Evolutionary conservation across 495 filamentous ascomycete genomes (phyloP).

Genomic region (Trypethelium eluteriae): DNA sequence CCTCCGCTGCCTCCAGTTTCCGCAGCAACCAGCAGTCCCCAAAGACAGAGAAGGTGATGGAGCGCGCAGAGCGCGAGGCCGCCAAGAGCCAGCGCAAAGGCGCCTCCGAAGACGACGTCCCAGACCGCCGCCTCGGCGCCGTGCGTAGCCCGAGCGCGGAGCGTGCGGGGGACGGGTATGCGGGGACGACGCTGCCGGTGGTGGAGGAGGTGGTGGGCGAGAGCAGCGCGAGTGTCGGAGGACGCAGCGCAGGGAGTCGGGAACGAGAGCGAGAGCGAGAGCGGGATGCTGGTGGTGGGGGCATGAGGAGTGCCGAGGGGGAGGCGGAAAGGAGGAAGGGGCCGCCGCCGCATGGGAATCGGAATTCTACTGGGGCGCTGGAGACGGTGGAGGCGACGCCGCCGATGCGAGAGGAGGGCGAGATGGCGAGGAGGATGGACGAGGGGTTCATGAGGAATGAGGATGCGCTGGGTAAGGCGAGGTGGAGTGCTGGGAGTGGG

Average conservation of each 20-base stretch:
- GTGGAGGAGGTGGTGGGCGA: slow-evolving; percentile 75
- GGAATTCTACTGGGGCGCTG: no score
- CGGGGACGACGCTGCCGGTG: slow-evolving; percentile 70
- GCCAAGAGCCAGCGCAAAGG: slow-evolving; percentile 41
- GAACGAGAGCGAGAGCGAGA: not conserved
- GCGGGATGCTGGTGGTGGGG: not conserved
- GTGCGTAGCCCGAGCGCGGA: slow-evolving; percentile 50
- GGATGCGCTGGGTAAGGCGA: not conserved
- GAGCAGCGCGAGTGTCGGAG: not conserved
- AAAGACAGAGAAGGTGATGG: slow-evolving; percentile 46
- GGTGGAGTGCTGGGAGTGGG: no score
- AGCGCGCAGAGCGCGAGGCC: slow-evolving; percentile 45
- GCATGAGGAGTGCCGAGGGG: no score
- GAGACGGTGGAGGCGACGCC: no score
- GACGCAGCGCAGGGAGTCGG: not conserved
- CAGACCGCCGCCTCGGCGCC: slow-evolving; percentile 43
- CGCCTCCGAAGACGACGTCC: slow-evolving; percentile 47
- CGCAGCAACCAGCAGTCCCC: slow-evolving; percentile 39
- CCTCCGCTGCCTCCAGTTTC: slow-evolving; percentile 37
- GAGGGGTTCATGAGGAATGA: not conserved
- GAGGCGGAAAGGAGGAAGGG: no score
- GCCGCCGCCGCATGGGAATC: no score
- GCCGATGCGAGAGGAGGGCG: no score
- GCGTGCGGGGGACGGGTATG: slow-evolving; percentile 40
- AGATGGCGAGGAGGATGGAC: not conserved